Percentiles rank a stretch among this genome's conserved stretches.
Evolutionary conservation across 2,329 filamentous ascomycete species (phyloP).

Genomic region (Arthrobotrys pseudoclavata): DNA sequence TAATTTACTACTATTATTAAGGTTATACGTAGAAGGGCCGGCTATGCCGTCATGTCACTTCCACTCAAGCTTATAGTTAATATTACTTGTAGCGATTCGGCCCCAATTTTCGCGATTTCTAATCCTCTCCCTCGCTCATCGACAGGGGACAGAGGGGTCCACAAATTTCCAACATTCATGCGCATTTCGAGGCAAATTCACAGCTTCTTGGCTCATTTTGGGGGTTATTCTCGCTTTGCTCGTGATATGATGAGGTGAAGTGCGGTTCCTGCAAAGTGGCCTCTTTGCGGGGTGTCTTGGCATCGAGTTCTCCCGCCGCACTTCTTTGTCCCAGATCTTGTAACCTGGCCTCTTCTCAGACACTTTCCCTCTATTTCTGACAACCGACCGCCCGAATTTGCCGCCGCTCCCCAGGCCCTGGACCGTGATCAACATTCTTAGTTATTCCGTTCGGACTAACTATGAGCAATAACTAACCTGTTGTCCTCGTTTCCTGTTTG

Average conservation of each 20-base stretch:
- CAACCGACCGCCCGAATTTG: conserved; percentile 19
- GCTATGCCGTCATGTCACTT: conserved; percentile 18
- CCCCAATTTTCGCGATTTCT: conserved; percentile 4
- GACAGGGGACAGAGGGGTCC: neutral
- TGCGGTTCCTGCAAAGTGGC: conserved; percentile 44
- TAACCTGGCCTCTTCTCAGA: conserved; percentile 49
- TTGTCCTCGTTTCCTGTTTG: neutral
- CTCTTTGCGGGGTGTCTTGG: conserved; percentile 50
- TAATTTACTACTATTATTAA: neutral
- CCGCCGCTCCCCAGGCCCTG: neutral
- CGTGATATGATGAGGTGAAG: neutral
- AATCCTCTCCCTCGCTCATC: neutral
- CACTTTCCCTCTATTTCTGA: conserved; percentile 7
- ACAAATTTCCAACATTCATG: neutral
- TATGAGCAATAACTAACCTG: neutral
- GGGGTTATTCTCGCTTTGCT: neutral
- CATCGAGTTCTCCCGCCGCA: conserved; percentile 15
- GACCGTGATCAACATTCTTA: too few species aligned
- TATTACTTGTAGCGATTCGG: neutral
- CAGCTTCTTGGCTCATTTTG: neutral
- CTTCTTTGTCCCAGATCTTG: conserved; percentile 21
- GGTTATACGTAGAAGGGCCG: too few species aligned
- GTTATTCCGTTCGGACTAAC: neutral
- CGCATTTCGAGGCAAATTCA: conserved; percentile 33
- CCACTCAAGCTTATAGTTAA: conserved; percentile 14